Conservation (phyloP, 192 early-diverging fungal genomes). For the Gamsiella multidivaricata region DNA sequence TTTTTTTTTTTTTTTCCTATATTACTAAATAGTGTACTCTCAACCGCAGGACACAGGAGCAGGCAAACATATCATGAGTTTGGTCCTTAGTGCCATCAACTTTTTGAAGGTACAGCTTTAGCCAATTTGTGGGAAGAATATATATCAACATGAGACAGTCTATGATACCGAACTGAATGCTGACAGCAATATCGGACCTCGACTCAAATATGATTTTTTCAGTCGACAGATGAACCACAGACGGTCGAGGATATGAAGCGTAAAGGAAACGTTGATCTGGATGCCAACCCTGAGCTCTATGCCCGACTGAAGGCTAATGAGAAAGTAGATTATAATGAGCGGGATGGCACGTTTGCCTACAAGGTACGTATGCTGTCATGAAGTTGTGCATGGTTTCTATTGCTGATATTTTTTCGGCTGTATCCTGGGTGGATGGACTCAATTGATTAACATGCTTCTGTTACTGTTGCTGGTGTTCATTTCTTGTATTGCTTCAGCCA, state of each 20-base stretch:
- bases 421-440: not conserved
- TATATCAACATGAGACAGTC: too few species aligned
- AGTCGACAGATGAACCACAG: slow-evolving; percentile 69
- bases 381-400: too few species aligned
- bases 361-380: too few species aligned
- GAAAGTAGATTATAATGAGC: slow-evolving; percentile 70
- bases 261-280: slow-evolving; percentile 67
- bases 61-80: slow-evolving; percentile 63
- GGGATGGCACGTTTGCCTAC: slow-evolving; percentile 73
- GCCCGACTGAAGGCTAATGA: slow-evolving; percentile 68
- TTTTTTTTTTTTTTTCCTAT: not conserved
- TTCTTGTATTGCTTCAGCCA: slow-evolving; percentile 58
- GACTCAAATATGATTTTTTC: not conserved
- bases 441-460: too few species aligned
- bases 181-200: not conserved
- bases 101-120: slow-evolving; percentile 58
- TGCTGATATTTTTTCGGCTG: too few species aligned
- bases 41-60: slow-evolving; percentile 67
- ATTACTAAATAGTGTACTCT: slow-evolving; percentile 55
- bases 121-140: not conserved
- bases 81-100: slow-evolving; percentile 66
- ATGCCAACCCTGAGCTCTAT: slow-evolving; percentile 63
- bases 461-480: not conserved
- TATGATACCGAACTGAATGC: too few species aligned
- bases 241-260: slow-evolving; percentile 66